Base-by-base conservation (phyloP, 495 filamentous ascomycete species). In the Copromyces sp. region DNA sequence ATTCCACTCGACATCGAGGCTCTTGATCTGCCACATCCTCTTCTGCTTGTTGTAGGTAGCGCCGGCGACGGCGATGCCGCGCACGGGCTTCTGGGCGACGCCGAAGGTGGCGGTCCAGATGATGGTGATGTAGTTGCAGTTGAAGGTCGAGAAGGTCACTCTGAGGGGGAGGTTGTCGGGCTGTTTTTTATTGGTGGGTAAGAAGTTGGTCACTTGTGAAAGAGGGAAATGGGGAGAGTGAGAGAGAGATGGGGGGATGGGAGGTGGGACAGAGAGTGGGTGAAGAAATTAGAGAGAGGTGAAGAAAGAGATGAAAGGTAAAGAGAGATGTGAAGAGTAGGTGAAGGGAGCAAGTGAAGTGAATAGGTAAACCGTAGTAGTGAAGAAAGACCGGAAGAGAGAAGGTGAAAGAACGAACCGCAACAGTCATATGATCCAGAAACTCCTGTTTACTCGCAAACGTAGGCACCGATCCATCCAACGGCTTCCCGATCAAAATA, bases 1-100 rank as follows among this genome's bases (percentile, higher is more conserved):
- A 74, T 80, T 80, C 73, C 79, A 79, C 78, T 81, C 80, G 17
- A 80, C 75, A 37, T 80, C 79, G 2, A 81, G 39, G 70, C 44
- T 72, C 68, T 69, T 73, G 72, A 81, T 75, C 73, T 77, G 74
- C 80, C 80, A 81, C 39, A 65, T 65, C 53, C 17, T 65, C 53
- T 65, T 65, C 53, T 65, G 37, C 32, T 72, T 69, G 45, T 53
- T n/a, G 72, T 77, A 72, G 47, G 59, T 68, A 1, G 73, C 69
- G 35, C 74, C 69, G 14, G 76, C 70, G 47, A 81, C 78, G 42
- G 77, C 75, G 42, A 81, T 65, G 40, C 80, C 80, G 24, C 78
- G 75, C 24, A 78, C 74, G 3, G 45, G 53, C 69, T 72, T 69
- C n/a, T 70, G 44, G 3, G 73, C 59, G 9, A 8, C 47, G 17